Evolutionary conservation across 2,329 filamentous ascomycete species (phyloP), one percentile per base, ranked within the genome.

Genomic region (Scedosporium boydii): DNA sequence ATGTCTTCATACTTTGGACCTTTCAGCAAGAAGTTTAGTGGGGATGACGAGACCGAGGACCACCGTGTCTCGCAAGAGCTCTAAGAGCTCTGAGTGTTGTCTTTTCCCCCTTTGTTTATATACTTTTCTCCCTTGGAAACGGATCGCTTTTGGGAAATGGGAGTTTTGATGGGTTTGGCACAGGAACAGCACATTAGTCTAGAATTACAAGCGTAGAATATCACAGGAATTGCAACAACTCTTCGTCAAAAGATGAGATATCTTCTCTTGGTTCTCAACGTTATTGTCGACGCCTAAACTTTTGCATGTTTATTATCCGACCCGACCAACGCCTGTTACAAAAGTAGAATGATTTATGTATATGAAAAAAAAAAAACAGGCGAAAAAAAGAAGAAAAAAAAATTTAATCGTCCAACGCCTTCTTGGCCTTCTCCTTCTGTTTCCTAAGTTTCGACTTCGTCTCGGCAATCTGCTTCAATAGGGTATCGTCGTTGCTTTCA

Each of bases 1-100:
- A 91, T 96, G 69, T 73, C 74, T 59, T 81, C 84, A 67, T 91
- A 85, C 69, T 89, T 89, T 70, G 86, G 87, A 3, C 81, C 81
- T 0, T 71, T 73, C 62, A 75, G 75, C 62, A 75, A 74, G 69
- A 72, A 68, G 53, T 78, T 77, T 57, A 57, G 59, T 38, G 63
- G 64, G 9, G 60, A 60, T 26, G 44, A n/a, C n/a, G 59, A 51
- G 10, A 16, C 27, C 42, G 44, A 18, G 18, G 44, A 38, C 3
- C 34, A 51, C 21, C 48, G 48, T 14, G 12, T 42, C 14, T 41
- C 26, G 10, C 18, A 44, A 16, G 57, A 59, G 18, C 38, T 59
- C 10, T 59, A 44, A 38, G 27, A n/a, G n/a, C n/a, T n/a, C n/a
- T n/a, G n/a, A n/a, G n/a, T n/a, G n/a, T 18, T 55, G 29, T 12